Evolutionary conservation across 805 yeast genomes (phyloP), one percentile per base, ranked within the genome.

Genomic region (Priceomyces melissophilus): DNA sequence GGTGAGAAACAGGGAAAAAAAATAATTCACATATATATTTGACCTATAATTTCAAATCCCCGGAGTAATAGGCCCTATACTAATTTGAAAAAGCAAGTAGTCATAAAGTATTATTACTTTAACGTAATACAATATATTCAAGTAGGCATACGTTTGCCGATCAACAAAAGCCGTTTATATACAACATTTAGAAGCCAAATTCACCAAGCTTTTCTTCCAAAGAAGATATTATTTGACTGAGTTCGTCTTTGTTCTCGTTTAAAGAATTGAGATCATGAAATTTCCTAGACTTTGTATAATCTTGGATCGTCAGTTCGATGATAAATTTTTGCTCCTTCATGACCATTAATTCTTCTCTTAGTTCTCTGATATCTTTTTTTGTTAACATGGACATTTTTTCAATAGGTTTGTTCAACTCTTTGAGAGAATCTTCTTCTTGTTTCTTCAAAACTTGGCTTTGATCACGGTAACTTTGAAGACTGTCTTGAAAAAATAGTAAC

Each of bases 291-390:
- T 71, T 73, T 44, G 82, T 85, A 29, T 82, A 78, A 10, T 73
- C 78, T 2, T 71, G 69, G 20, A 86, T 74, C 76, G 83, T 77
- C 11, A 78, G 72, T 43, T 79, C 77, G 2, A 91, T 81, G 45
- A 91, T 61, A 49, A 77, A 90, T 50, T 73, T 71, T 53, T 90
- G 98, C 56, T 90, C 98, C 45, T 83, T 83, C 54, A 88, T 63
- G 9, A 91, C 96, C 84, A 90, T 85, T 43, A 90, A 63, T 48
- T 84, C 82, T 49, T 88, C 91, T 35, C 93, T 63, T 20, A 71
- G 62, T 37, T 72, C 72, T 32, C 89, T 70, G 8, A 84, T 75
- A 46, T 81, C 75, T 38, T 60, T 64, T 50, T 76, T 72, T 3
- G 81, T 71, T 2, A 75, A 52, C 20, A 58, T 58, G 3, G 69